These are phyloP conservation scores for Coemansia umbellata DNA, from an alignment of 192 early-diverging fungal genomes.

Conservation along the genomic window DNA sequence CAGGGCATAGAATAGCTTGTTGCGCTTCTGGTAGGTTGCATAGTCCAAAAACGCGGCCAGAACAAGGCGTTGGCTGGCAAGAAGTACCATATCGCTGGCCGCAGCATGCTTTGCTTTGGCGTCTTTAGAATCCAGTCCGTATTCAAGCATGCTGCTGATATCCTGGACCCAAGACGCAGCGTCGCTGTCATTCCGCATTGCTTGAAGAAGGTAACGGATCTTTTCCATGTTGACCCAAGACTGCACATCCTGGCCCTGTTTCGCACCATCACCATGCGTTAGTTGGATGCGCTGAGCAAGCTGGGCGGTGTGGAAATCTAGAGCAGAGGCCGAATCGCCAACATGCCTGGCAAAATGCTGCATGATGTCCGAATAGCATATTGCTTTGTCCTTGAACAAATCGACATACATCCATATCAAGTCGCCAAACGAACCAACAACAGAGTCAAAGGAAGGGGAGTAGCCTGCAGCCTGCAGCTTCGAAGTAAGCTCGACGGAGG, in stretches of 20 bases:
- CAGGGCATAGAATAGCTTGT: conserved; percentile 14
- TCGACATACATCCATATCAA: conserved; percentile 37
- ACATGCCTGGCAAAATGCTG: conserved; percentile 24
- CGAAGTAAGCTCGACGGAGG: conserved; percentile 20
- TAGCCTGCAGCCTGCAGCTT: conserved; percentile 7
- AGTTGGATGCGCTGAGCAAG: conserved; percentile 6
- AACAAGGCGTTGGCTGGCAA: conserved; percentile 39
- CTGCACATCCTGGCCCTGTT: conserved; percentile 24
- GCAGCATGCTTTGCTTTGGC: conserved; percentile 21
- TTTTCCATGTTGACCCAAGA: conserved; percentile 36
- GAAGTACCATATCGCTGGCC: conserved; percentile 38
- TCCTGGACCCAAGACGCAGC: conserved; percentile 16
- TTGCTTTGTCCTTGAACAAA: conserved; percentile 39
- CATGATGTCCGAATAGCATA: conserved; percentile 47
- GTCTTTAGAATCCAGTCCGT: conserved; percentile 24
- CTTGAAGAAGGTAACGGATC: conserved; percentile 43
- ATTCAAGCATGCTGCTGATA: conserved; percentile 15
- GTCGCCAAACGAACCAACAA: conserved; percentile 5
- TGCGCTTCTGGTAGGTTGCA: background rate
- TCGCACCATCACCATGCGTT: conserved; percentile 4
- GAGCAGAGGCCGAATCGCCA: background rate
- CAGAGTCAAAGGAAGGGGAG: background rate
- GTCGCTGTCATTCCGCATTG: conserved; percentile 18
- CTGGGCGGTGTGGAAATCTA: conserved; percentile 11
- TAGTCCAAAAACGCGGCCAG: conserved; percentile 30